phyloP scores from a whole-genome alignment of 371 early-diverging fungal species.

The Mortierella sp. region DNA sequence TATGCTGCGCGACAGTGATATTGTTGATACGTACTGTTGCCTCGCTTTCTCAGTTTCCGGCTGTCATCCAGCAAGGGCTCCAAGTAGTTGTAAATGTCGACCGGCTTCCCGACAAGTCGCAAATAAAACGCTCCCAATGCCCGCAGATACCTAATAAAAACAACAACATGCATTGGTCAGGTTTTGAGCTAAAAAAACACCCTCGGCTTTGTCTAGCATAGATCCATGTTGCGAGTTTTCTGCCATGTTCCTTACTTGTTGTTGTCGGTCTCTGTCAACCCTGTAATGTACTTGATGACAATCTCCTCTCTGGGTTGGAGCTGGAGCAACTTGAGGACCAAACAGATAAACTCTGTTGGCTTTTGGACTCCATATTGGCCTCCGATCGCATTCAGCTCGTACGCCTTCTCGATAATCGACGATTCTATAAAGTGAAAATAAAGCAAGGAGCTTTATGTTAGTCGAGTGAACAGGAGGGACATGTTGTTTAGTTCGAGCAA shows the following conservation, averaged over 20 bases:
- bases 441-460: background rate
- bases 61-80: slow-evolving; percentile 91
- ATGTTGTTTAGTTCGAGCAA: too few species aligned
- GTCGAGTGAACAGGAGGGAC: background rate
- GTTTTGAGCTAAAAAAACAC: background rate
- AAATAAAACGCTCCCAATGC: slow-evolving; percentile 93
- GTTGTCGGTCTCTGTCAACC: slow-evolving; percentile 53
- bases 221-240: slow-evolving; percentile 67
- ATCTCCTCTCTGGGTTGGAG: slow-evolving; percentile 92
- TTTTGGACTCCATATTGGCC: slow-evolving; percentile 88
- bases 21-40: slow-evolving; percentile 61
- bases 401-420: slow-evolving; percentile 91
- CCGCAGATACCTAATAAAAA: slow-evolving; percentile 77
- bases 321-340: slow-evolving; percentile 90
- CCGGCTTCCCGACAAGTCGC: slow-evolving; percentile 81
- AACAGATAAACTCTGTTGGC: slow-evolving; percentile 93
- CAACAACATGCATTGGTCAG: background rate
- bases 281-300: slow-evolving; percentile 78
- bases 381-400: slow-evolving; percentile 82
- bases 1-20: background rate
- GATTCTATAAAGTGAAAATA: slow-evolving; percentile 69
- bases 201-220: background rate
- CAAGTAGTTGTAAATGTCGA: slow-evolving; percentile 86
- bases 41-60: slow-evolving; percentile 83
- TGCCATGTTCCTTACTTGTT: slow-evolving; percentile 68